These are phyloP conservation scores for Achlya hypogyna DNA, from an alignment of 352 stramenopile genomes.

Conservation along the genomic window DNA sequence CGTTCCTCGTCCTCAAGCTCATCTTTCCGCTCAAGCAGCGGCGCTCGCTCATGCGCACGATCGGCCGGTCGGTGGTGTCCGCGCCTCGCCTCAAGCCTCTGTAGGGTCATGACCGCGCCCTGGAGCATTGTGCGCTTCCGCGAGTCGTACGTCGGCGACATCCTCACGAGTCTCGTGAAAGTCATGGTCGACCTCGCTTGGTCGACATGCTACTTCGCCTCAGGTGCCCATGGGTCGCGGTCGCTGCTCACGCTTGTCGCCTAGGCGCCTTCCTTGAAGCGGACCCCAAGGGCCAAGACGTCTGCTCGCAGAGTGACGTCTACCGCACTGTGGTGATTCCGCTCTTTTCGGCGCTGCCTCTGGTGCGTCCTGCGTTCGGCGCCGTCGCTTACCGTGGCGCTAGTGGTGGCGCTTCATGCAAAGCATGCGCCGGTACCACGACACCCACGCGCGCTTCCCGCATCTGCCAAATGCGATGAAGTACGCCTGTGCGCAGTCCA, in stretches of 20 bases:
- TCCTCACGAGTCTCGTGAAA: constrained; percentile 77
- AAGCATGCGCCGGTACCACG: constrained; percentile 91
- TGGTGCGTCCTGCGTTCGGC: constrained; percentile 28
- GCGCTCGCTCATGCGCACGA: constrained; percentile 2
- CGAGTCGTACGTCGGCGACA: constrained; percentile 84
- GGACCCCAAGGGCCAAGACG: constrained; percentile 3
- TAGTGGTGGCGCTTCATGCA: constrained; percentile 95
- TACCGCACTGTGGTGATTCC: constrained; percentile 87
- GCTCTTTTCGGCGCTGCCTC: constrained; percentile 89
- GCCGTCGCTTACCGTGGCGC: not conserved
- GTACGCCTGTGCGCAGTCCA: constrained; percentile 86
- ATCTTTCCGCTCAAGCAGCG: constrained; percentile 19
- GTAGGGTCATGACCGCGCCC: constrained; percentile 7
- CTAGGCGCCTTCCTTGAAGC: constrained; percentile 16
- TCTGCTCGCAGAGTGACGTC: constrained; percentile 2
- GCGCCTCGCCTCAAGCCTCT: not conserved
- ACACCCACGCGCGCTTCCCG: constrained; percentile 91
- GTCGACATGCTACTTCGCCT: constrained; percentile 93
- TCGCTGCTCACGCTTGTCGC: not conserved
- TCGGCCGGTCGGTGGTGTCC: not conserved
- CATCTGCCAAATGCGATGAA: constrained; percentile 95
- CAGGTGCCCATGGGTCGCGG: constrained; percentile 29
- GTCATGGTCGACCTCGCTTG: constrained; percentile 85
- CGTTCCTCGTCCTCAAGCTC: constrained; percentile 33
- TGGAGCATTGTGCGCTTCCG: constrained; percentile 50